Conservation (phyloP, 257 asterid genomes). For the Coffea eugenioides region DNA sequence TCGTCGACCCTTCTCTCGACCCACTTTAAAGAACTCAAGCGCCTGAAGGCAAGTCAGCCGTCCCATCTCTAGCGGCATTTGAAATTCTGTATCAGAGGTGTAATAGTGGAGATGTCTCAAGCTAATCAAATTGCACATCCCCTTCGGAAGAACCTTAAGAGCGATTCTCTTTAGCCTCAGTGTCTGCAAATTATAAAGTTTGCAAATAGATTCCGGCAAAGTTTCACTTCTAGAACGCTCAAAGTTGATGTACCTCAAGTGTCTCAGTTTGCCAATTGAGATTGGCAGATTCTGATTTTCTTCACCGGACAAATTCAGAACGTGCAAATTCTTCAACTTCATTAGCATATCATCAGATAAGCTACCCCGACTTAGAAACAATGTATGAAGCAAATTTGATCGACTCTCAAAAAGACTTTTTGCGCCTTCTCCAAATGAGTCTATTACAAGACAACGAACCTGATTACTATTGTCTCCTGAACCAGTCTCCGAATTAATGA, state of each 20-base stretch:
- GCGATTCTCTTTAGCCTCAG: too few species aligned
- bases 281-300: too few species aligned
- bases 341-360: background rate
- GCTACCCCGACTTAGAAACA: background rate
- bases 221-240: too few species aligned
- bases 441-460: background rate
- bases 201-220: conserved; percentile 19
- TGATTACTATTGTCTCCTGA: background rate
- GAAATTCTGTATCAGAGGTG: too few species aligned
- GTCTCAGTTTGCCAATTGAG: conserved; percentile 14
- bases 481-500: background rate
- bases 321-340: background rate
- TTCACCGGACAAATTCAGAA: background rate
- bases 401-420: background rate
- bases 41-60: too few species aligned
- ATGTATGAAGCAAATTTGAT: background rate
- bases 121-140: too few species aligned
- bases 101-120: too few species aligned
- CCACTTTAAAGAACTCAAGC: too few species aligned
- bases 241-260: background rate
- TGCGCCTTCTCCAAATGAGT: background rate
- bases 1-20: too few species aligned
- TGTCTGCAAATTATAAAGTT: conserved; percentile 16
- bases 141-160: too few species aligned
- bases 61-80: too few species aligned